Percentiles rank a stretch among this genome's conserved stretches.
Evolutionary conservation across 2,329 filamentous ascomycete genomes (phyloP).

Genomic region (Aspergillus viridinutans): DNA sequence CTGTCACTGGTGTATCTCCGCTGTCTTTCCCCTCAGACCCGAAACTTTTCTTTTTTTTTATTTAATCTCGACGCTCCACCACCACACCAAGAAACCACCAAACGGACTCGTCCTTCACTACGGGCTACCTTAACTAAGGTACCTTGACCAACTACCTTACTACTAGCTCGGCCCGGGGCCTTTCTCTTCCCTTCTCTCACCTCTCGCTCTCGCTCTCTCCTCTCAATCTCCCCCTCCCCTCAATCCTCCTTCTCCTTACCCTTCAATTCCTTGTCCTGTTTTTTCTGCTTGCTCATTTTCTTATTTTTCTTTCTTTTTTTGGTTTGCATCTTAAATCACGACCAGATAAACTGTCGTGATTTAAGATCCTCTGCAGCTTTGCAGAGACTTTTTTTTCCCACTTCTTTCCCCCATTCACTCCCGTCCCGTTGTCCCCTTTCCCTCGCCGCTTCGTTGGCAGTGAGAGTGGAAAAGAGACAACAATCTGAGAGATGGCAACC

Average conservation of each 20-base stretch:
- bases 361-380: conserved; percentile 10
- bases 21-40: conserved; percentile 12
- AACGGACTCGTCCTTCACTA: conserved; percentile 14
- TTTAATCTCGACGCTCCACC: conserved; percentile 29
- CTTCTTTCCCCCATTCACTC: conserved; percentile 8
- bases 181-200: conserved; percentile 23
- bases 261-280: conserved; percentile 13
- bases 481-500: conserved; percentile 39
- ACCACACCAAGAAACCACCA: conserved; percentile 13
- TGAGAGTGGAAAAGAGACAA: conserved; percentile 14
- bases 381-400: conserved; percentile 23
- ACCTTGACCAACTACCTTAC: background rate
- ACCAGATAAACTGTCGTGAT: conserved; percentile 25
- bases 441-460: conserved; percentile 25
- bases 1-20: background rate
- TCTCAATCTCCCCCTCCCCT: conserved; percentile 14
- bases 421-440: conserved; percentile 10
- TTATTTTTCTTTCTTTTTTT: conserved; percentile 15
- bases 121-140: conserved; percentile 1
- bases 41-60: conserved; percentile 23
- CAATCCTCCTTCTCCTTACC: conserved; percentile 13
- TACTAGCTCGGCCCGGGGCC: background rate
- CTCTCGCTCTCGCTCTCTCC: conserved; percentile 23
- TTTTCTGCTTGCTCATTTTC: conserved; percentile 11
- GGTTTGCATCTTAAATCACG: conserved; percentile 28